Base-by-base conservation (phyloP, 768 basidiomycete genomes). In the Phanerochaete sordida region DNA sequence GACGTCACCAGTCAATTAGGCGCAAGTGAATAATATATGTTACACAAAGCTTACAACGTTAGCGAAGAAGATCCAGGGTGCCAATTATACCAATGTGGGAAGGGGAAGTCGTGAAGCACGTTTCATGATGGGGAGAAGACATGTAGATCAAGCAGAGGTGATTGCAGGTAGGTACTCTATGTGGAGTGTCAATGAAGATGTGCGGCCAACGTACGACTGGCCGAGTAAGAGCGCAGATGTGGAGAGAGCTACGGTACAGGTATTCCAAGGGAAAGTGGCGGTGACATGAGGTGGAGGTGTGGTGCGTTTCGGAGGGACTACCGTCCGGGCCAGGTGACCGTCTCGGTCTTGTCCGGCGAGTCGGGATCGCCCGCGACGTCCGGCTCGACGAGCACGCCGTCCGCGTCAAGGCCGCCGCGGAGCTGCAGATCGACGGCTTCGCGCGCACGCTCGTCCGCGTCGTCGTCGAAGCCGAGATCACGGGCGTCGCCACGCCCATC, bases 321-420 rank as follows among this genome's bases (percentile, higher is more conserved):
- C 69, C 81, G 79, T 61, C 79, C 81, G 11, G 79, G 76, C 30
- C 80, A 74, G 13, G 81, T 62, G 68, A 77, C 73, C 28, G 72
- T 55, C 59, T 81, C 81, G 31, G 66, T 69, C 67, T 83, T 84
- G 63, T 77, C 76, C 0, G 77, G 77, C 7, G 79, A 78, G 9
- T 74, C 76, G 1, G 79, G 77, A 53, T 79, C 74, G 26, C 71
- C 60, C 23, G 60, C 58, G n/a, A 11, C 62, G 9, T 64, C 59
- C 35, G 57, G 59, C 15, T 52, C 65, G 33, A 57, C 23, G 47
- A 70, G 66, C 37, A 76, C 78, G 1, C 81, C 81, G 55, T 82
- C 81, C 2, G 77, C 74, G 61, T 82, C 82, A 49, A 77, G 60
- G 33, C 55, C 30, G 52, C 16, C 47, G 33, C 57, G 52, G 26